phyloP scores from a whole-genome alignment of 768 basidiomycete species.

The Cubamyces lactineus region DNA sequence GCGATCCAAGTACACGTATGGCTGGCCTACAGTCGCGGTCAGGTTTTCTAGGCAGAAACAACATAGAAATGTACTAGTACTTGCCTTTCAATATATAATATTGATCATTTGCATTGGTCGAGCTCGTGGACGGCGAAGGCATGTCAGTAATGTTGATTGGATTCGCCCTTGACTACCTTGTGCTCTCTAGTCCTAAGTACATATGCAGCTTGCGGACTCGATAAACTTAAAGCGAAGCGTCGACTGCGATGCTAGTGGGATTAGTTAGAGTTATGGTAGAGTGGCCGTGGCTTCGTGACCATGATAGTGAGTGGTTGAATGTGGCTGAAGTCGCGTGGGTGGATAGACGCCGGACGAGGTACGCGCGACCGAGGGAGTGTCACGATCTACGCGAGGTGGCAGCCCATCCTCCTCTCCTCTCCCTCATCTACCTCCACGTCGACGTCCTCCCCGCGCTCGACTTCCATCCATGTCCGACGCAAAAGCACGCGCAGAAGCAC shows the following conservation, averaged over 20 bases:
- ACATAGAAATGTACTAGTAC: background rate
- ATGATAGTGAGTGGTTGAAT: no score
- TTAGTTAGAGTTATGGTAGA: background rate
- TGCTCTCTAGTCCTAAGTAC: background rate
- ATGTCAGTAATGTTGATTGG: background rate
- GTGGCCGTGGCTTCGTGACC: no score
- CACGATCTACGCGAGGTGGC: slow-evolving; percentile 22
- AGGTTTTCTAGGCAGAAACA: background rate
- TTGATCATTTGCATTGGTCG: background rate
- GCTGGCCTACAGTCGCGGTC: background rate
- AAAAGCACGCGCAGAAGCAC: slow-evolving; percentile 70
- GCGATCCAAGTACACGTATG: background rate
- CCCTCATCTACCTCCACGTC: slow-evolving; percentile 16
- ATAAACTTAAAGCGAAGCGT: background rate
- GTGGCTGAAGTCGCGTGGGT: slow-evolving; percentile 5
- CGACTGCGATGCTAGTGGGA: background rate
- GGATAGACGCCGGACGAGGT: slow-evolving; percentile 16
- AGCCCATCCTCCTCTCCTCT: background rate
- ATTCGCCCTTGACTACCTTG: no score
- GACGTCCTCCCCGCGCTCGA: background rate
- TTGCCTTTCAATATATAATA: slow-evolving; percentile 5
- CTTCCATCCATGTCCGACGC: slow-evolving; percentile 20
- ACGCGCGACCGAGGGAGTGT: slow-evolving; percentile 8
- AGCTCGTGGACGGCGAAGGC: background rate
- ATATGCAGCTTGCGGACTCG: background rate